Evolutionary conservation across 176 grass and related monocot genomes (phyloP).

Genomic region (Eragrostis curvula): DNA sequence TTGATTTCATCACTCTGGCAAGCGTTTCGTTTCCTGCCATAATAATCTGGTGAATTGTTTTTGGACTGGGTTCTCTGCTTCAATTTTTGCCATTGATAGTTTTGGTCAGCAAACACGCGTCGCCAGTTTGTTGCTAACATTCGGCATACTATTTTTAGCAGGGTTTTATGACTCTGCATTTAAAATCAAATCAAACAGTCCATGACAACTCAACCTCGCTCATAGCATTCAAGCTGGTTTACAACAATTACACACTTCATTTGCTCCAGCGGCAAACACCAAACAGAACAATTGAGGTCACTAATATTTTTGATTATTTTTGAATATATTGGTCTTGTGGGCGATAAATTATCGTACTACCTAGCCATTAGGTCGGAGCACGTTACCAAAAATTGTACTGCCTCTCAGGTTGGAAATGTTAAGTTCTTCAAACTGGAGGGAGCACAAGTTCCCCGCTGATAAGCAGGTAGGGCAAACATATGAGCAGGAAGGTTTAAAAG

Average conservation of each 20-base stretch:
- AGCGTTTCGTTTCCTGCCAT: neutral
- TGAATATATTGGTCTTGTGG: neutral
- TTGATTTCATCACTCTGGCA: neutral
- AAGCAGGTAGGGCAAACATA: neutral
- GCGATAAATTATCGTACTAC: neutral
- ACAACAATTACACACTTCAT: neutral
- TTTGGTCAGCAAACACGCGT: neutral
- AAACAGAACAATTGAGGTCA: no score
- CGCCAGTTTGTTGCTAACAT: neutral
- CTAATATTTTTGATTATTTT: no score
- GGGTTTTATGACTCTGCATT: neutral
- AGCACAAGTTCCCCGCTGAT: neutral
- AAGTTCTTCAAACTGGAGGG: neutral
- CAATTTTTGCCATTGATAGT: neutral
- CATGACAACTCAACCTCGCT: neutral
- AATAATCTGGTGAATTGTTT: neutral
- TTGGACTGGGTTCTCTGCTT: neutral
- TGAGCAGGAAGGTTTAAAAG: neutral
- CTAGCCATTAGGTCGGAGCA: neutral
- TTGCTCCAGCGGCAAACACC: neutral
- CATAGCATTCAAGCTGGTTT: neutral
- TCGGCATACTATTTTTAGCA: neutral
- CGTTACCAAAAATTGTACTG: neutral
- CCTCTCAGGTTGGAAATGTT: neutral
- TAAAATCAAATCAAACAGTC: neutral